phyloP scores from a whole-genome alignment of 169 alveolate genomes.

The Cryptosporidium baileyi region DNA sequence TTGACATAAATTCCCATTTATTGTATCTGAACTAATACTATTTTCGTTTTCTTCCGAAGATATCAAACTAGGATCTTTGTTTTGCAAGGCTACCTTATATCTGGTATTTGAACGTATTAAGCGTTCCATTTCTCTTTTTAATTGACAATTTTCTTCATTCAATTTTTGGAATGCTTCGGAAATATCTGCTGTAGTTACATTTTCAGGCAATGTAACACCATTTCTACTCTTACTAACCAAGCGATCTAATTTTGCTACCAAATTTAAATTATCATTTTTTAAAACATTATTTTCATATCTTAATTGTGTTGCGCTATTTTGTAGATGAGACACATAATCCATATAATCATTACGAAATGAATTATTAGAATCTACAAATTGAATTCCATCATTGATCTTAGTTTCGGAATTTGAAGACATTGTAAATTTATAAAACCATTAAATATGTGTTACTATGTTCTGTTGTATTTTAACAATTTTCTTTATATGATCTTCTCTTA shows the following conservation, averaged over 20 bases:
- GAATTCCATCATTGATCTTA: not conserved
- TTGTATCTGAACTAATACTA: not conserved
- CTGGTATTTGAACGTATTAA: conserved; percentile 51
- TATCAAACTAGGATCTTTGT: conserved; percentile 47
- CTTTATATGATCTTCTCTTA: not conserved
- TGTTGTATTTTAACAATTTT: not conserved
- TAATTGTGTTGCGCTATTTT: conserved; percentile 39
- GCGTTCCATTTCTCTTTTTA: conserved; percentile 67
- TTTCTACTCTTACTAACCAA: conserved; percentile 51
- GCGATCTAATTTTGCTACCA: conserved; percentile 54
- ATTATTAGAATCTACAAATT: conserved; percentile 30
- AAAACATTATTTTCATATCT: conserved; percentile 39
- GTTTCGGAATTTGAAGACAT: not conserved
- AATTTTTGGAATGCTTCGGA: conserved; percentile 49
- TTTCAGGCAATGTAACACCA: conserved; percentile 64
- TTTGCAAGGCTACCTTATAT: conserved; percentile 59
- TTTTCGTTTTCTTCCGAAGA: conserved; percentile 23
- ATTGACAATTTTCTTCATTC: conserved; percentile 14
- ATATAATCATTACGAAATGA: conserved; percentile 13
- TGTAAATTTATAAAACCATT: not conserved
- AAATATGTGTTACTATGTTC: not conserved
- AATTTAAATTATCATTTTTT: conserved; percentile 43
- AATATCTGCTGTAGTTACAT: conserved; percentile 51
- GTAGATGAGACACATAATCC: conserved; percentile 37
- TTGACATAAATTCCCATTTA: conserved; percentile 1